phyloP scores from a whole-genome alignment of 768 basidiomycete species.

The Tubosaeta sp. region DNA sequence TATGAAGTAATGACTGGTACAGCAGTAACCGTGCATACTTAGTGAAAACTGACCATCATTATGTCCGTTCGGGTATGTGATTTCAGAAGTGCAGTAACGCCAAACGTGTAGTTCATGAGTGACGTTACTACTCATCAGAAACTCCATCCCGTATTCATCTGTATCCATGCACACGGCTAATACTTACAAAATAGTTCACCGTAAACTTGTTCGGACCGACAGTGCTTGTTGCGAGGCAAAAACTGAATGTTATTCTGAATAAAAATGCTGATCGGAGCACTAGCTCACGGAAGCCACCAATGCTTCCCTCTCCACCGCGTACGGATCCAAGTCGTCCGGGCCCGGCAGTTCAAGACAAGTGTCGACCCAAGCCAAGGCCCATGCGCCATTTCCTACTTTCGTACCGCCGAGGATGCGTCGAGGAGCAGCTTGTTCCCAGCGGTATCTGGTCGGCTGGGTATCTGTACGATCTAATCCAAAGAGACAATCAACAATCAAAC shows the following conservation, averaged over 20 bases:
- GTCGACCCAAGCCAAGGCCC: conserved; percentile 80
- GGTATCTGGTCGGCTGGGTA: conserved; percentile 67
- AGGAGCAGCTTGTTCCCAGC: conserved; percentile 57
- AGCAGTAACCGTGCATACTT: not conserved
- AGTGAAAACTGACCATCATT: no score
- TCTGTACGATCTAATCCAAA: conserved; percentile 58
- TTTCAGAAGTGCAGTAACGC: no score
- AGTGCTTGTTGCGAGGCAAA: no score
- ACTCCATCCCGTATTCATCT: no score
- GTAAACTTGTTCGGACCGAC: no score
- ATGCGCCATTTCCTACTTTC: conserved; percentile 73
- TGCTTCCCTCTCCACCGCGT: conserved; percentile 17
- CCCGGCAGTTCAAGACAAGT: conserved; percentile 37
- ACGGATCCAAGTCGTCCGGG: conserved; percentile 20
- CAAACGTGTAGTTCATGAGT: no score
- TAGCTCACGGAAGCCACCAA: conserved; percentile 15
- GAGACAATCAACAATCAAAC: conserved; percentile 4
- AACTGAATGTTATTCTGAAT: not conserved
- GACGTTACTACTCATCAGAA: no score
- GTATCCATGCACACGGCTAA: no score
- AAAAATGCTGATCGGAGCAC: not conserved
- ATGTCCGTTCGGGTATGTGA: no score
- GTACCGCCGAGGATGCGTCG: conserved; percentile 59
- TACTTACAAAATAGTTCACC: no score
- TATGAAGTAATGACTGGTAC: conserved; percentile 60